These are phyloP conservation scores for Coriolopsis trogii DNA, from an alignment of 1,284 basidiomycete species.

Conservation along the genomic window DNA sequence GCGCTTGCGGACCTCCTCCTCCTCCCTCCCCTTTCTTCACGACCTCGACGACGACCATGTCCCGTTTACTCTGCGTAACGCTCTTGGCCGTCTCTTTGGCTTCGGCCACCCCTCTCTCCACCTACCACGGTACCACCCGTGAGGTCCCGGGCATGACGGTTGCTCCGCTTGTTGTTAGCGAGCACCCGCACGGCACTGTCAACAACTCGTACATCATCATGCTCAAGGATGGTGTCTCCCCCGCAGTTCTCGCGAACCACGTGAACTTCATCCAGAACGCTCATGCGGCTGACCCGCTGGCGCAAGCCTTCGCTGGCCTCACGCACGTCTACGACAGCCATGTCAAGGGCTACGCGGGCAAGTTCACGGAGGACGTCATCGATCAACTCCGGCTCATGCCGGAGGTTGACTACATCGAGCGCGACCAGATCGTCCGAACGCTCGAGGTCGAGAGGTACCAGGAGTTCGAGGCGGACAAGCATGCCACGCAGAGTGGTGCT, in stretches of 20 bases:
- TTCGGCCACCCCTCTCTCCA: conserved; percentile 68
- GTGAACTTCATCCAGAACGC: conserved; percentile 69
- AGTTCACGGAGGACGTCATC: conserved; percentile 77
- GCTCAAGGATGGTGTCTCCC: conserved; percentile 72
- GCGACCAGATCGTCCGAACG: conserved; percentile 86
- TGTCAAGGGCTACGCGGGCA: conserved; percentile 85
- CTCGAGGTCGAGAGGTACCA: conserved; percentile 57
- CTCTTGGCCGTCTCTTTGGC: conserved; percentile 48
- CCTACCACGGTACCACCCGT: conserved; percentile 40
- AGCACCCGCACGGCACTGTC: conserved; percentile 72
- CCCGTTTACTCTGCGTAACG: conserved; percentile 39
- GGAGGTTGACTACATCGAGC: conserved; percentile 93
- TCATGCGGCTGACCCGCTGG: conserved; percentile 55
- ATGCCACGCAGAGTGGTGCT: conserved; percentile 67
- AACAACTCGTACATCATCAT: conserved; percentile 92
- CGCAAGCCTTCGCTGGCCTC: conserved; percentile 50
- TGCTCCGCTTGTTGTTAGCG: conserved; percentile 56
- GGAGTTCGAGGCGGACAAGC: conserved; percentile 56
- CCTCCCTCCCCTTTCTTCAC: conserved; percentile 7
- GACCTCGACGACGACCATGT: conserved; percentile 43
- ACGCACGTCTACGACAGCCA: conserved; percentile 74
- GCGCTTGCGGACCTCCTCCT: conserved; percentile 1
- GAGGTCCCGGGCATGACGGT: conserved; percentile 48
- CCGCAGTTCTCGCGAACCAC: conserved; percentile 68
- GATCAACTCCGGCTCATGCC: conserved; percentile 84